phyloP scores from a whole-genome alignment of 164 flowering plant genomes.

The Saururus chinensis region DNA sequence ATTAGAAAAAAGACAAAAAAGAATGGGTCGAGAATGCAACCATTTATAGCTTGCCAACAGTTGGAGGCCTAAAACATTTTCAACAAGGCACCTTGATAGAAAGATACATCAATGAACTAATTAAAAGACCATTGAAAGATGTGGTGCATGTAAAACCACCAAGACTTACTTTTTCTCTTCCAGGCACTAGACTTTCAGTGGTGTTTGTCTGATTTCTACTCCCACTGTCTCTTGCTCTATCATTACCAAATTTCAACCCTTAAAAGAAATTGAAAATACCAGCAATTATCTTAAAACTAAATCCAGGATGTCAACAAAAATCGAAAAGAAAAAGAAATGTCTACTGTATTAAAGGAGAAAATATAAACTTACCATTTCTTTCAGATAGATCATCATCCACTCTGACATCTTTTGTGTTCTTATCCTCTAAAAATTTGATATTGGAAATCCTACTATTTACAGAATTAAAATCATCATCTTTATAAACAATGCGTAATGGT shows the following conservation, averaged over 20 bases:
- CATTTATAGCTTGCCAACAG: too few relatives aligned
- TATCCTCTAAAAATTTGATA: too few relatives aligned
- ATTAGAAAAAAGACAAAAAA: too few relatives aligned
- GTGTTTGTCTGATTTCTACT: not conserved
- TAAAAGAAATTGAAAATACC: not conserved
- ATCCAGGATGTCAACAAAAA: too few relatives aligned
- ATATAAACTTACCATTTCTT: constrained; percentile 29
- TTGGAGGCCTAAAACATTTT: too few relatives aligned
- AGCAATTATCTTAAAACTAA: too few relatives aligned
- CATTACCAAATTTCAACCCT: constrained; percentile 3
- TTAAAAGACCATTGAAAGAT: too few relatives aligned
- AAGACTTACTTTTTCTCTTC: not conserved
- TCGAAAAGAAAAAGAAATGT: not conserved
- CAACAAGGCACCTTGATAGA: too few relatives aligned
- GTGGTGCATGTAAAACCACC: not conserved
- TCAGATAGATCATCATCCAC: constrained; percentile 8
- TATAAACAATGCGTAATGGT: constrained; percentile 44
- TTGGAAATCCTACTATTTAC: constrained; percentile 14
- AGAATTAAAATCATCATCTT: constrained; percentile 29
- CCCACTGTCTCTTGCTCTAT: constrained; percentile 1
- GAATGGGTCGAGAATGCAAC: too few relatives aligned
- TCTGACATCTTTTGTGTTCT: constrained; percentile 9
- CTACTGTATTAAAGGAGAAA: not conserved
- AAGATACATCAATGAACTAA: too few relatives aligned
- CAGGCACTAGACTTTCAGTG: not conserved